Conservation (phyloP, 495 filamentous ascomycete genomes). For the Recurvomyces mirabilis region DNA sequence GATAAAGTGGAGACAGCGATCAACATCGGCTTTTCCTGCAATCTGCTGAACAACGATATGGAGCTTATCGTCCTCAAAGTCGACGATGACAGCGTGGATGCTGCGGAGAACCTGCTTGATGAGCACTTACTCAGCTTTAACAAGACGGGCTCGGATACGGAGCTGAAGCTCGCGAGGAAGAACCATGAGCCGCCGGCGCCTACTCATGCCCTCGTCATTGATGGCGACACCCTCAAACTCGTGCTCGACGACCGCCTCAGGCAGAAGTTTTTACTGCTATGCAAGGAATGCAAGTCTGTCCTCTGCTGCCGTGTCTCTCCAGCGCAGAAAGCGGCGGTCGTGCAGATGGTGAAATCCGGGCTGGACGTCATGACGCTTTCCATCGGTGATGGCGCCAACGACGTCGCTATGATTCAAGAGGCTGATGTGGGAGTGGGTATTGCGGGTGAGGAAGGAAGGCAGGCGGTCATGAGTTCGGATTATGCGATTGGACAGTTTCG, state of each 20-base stretch:
- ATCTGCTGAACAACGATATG: constrained; percentile 94
- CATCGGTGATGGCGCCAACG: constrained; percentile 95
- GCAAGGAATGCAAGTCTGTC: constrained; percentile 95
- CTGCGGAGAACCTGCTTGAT: constrained; percentile 60
- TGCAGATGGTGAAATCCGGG: constrained; percentile 85
- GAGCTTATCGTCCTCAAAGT: constrained; percentile 88
- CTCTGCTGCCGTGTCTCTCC: constrained; percentile 97
- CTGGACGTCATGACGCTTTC: constrained; percentile 95
- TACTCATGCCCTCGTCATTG: constrained; percentile 94
- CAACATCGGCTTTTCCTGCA: constrained; percentile 99
- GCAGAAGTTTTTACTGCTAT: constrained; percentile 87
- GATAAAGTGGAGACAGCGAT: constrained; percentile 99
- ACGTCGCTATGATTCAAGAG: constrained; percentile 99
- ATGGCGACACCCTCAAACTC: constrained; percentile 86
- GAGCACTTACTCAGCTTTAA: constrained; percentile 59
- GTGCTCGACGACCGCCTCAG: constrained; percentile 72
- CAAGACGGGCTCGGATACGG: constrained; percentile 78
- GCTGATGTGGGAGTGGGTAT: constrained; percentile 98
- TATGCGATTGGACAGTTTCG: constrained; percentile 98
- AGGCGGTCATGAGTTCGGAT: constrained; percentile 97
- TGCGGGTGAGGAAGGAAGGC: constrained; percentile 90
- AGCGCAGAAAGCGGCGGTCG: constrained; percentile 94
- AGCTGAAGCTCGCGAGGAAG: constrained; percentile 63
- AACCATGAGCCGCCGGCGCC: constrained; percentile 75
- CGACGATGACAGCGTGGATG: constrained; percentile 54